Percentiles rank a stretch among this genome's conserved stretches.
phyloP scores from a whole-genome alignment of 257 asterid genomes.

The Capsicum pubescens region DNA sequence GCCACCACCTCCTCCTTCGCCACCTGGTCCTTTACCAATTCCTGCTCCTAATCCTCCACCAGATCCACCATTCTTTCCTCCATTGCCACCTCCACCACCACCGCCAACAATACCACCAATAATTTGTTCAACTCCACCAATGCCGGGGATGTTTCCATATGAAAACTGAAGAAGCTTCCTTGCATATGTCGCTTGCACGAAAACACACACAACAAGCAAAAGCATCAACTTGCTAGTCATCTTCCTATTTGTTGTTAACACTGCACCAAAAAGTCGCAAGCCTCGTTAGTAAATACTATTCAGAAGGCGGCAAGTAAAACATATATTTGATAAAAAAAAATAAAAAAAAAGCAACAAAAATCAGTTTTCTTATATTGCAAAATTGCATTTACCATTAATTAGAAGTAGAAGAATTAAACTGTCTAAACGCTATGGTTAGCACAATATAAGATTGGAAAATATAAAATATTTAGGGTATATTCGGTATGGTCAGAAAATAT shows the following conservation, averaged over 20 bases:
- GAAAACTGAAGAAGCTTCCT: conserved; percentile 27
- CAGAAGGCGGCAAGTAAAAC: neutral
- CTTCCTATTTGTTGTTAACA: neutral
- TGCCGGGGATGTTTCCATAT: neutral
- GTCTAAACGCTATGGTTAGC: no score
- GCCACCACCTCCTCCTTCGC: neutral
- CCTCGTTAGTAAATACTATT: neutral
- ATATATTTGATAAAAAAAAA: no score
- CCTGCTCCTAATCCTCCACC: neutral
- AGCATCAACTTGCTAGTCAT: conserved; percentile 7
- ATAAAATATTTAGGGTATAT: neutral
- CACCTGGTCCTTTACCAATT: neutral
- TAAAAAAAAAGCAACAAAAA: neutral
- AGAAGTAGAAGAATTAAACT: neutral
- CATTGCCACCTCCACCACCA: neutral
- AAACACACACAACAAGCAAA: conserved; percentile 1
- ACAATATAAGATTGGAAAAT: neutral
- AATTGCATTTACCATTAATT: neutral
- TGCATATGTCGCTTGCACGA: conserved; percentile 15
- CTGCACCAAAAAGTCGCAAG: neutral
- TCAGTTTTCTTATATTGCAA: no score
- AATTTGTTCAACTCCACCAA: neutral
- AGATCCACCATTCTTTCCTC: neutral
- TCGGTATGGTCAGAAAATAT: no score
- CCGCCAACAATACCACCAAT: neutral